Evolutionary conservation across 768 basidiomycete species (phyloP), one percentile per base, ranked within the genome.

Genomic region (Lentinula sp.): DNA sequence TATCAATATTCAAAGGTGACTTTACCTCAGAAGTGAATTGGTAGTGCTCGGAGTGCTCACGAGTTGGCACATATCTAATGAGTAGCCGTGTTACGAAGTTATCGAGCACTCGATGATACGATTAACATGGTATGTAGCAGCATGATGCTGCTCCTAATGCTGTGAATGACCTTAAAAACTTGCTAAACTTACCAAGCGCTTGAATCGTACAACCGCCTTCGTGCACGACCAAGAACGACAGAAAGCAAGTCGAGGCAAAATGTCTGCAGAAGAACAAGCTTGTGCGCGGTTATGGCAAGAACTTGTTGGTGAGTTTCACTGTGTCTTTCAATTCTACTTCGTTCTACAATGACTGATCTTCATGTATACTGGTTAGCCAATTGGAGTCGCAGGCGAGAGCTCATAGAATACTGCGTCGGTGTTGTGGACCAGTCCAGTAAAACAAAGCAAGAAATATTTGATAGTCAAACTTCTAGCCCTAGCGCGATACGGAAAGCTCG

Each of bases 271-370:
- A 68, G 88, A 90, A 58, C 83, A 86, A 69, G 85, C 90, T 54
- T 94, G 91, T 71, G 79, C 81, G 9, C 80, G 85, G 64, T 71
- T 93, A 43, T 93, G 92, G 91, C 79, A 80, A 66, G 87, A 93
- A 67, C 76, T 94, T 63, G 80, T 90, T 61, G 87, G 91, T 91
- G 68, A 34, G 61, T 52, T 50, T 55, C 57, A 28, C 53, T 65
- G 59, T 65, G 45, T 62, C 56, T 58, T 62, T 51, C 57, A 50
- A 61, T 40, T 62, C 43, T 62, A 63, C 61, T 69, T 59, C 62
- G 56, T 64, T 64, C 42, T 67, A 46, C 37, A 4, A 39, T 39
- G 37, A 48, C 67, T 61, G 61, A 50, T 18, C 42, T 54, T 46
- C 23, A 37, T 40, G 13, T 55, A 23, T 45, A 7, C 31, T 28